Conservation (phyloP, 2,329 filamentous ascomycete species). For the Emergomyces orientalis region DNA sequence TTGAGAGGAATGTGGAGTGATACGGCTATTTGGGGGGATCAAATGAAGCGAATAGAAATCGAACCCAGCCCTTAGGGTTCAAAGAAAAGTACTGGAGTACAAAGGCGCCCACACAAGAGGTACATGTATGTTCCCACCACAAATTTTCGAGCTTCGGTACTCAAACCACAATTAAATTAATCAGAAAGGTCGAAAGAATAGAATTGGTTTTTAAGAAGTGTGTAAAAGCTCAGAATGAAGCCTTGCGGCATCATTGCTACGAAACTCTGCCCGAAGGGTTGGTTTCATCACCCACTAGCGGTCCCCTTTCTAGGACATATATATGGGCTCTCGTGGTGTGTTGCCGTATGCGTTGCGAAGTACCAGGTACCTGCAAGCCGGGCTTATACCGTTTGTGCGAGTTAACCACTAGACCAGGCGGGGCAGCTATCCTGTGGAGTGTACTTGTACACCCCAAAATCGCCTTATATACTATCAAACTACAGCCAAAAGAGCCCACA, state of each 20-base stretch:
- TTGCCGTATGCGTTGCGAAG: conserved; percentile 5
- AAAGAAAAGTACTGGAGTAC: neutral
- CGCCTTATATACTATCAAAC: neutral
- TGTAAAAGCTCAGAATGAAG: conserved; percentile 5
- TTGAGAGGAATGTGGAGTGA: neutral
- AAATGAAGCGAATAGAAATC: neutral
- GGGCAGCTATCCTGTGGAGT: neutral
- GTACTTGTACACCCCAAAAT: neutral
- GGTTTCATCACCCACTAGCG: conserved; percentile 4
- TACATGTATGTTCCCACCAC: neutral
- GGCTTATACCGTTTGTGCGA: conserved; percentile 6
- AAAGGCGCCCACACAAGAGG: neutral
- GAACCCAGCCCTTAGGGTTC: neutral
- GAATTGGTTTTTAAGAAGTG: neutral
- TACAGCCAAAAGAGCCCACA: neutral
- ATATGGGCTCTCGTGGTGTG: conserved; percentile 2
- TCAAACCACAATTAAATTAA: neutral
- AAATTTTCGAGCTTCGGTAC: neutral
- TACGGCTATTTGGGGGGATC: too few relatives aligned
- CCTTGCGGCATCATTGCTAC: neutral
- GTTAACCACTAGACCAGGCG: conserved; percentile 7
- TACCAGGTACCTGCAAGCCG: conserved; percentile 6
- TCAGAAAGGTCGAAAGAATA: neutral
- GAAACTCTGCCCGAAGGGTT: conserved; percentile 6
- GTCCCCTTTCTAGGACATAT: conserved; percentile 1